Percentiles rank a stretch among this genome's conserved stretches.
Evolutionary conservation across 2,329 filamentous ascomycete genomes (phyloP).

Genomic region (Ophiostoma sp.): DNA sequence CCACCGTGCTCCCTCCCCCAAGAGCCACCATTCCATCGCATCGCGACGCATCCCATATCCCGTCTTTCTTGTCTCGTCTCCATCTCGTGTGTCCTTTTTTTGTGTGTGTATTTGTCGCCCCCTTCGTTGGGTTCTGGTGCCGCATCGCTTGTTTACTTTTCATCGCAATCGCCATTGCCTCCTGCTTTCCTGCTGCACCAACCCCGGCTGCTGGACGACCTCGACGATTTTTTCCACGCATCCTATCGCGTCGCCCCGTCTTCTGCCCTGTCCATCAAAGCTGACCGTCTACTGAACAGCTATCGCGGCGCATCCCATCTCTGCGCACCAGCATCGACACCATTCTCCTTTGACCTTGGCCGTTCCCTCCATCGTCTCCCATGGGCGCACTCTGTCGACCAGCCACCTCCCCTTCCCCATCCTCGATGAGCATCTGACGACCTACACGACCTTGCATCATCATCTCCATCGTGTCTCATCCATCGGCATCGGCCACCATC

Average conservation of each 20-base stretch:
- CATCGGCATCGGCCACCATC: neutral
- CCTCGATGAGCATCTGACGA: conserved; percentile 12
- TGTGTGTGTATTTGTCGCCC: neutral
- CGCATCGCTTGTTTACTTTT: neutral
- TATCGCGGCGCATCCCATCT: conserved; percentile 4
- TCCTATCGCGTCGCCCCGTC: conserved; percentile 3
- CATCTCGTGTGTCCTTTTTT: neutral
- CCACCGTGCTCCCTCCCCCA: neutral
- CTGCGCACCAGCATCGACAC: neutral
- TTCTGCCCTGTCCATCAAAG: neutral
- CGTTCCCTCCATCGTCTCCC: conserved; percentile 23
- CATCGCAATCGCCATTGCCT: conserved; percentile 25
- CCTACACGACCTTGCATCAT: conserved; percentile 5
- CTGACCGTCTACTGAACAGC: neutral
- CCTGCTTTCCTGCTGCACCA: conserved; percentile 25
- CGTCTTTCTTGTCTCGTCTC: neutral
- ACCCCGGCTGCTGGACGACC: neutral
- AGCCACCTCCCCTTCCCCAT: conserved; percentile 10
- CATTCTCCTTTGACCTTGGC: neutral
- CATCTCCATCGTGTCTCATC: neutral
- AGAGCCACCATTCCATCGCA: conserved; percentile 19
- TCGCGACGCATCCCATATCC: conserved; percentile 15
- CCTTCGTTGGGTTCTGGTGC: neutral
- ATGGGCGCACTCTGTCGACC: conserved; percentile 35
- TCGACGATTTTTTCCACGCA: neutral